A percentile compares a stretch with the other conserved stretches of the same genome.
Evolutionary conservation across 257 asterid species (phyloP).

Genomic region (Jacaranda mimosifolia): DNA sequence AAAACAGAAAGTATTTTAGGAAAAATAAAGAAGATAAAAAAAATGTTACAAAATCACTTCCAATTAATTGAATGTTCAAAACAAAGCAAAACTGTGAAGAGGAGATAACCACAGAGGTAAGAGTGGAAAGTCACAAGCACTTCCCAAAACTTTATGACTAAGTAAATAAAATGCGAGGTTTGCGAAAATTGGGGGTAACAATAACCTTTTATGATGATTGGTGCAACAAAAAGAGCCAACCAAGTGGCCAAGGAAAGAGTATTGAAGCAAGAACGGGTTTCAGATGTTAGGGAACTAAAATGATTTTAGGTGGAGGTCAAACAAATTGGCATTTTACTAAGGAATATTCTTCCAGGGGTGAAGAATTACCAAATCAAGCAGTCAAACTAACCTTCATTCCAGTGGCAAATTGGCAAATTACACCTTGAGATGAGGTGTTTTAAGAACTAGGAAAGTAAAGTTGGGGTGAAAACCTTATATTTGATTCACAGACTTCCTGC

Average conservation of each 20-base stretch:
- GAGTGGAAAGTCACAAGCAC: neutral
- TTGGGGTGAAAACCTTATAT: neutral
- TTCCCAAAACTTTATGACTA: neutral
- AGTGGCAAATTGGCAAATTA: neutral
- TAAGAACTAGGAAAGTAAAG: neutral
- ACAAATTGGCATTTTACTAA: neutral
- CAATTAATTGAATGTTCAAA: neutral
- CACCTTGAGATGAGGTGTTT: neutral
- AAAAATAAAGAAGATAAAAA: neutral
- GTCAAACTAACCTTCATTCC: neutral
- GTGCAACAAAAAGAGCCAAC: neutral
- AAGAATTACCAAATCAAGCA: neutral
- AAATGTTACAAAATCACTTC: neutral
- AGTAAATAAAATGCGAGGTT: conserved; percentile 8
- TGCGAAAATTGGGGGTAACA: neutral
- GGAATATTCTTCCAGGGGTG: neutral
- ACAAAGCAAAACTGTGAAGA: neutral
- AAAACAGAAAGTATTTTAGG: too few species aligned
- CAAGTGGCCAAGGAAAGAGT: neutral
- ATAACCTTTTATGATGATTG: neutral
- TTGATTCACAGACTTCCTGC: neutral
- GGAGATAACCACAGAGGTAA: neutral
- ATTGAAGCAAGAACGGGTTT: neutral
- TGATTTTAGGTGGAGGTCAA: neutral
- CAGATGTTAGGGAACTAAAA: neutral